Percentiles rank a stretch among this genome's conserved stretches.
phyloP scores from a whole-genome alignment of 805 yeast species.

The Myxozyma geophila region DNA sequence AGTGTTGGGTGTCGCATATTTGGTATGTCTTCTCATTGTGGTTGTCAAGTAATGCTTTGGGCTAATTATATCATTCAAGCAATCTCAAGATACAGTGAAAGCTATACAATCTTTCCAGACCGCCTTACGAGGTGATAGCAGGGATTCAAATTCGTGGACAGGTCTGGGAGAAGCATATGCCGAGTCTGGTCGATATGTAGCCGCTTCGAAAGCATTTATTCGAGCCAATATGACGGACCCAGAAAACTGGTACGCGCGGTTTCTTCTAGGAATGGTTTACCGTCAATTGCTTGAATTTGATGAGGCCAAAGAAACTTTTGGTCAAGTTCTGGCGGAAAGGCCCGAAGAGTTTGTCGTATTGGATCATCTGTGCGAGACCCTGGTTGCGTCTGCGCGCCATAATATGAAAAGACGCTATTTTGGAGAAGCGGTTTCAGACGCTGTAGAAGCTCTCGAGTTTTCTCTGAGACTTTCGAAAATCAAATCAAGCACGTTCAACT shows the following conservation, averaged over 20 bases:
- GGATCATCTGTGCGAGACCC: constrained; percentile 60
- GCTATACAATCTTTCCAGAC: constrained; percentile 91
- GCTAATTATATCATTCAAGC: not conserved
- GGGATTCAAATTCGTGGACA: constrained; percentile 82
- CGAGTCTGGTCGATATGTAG: constrained; percentile 82
- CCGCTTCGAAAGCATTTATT: constrained; percentile 80
- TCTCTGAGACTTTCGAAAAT: constrained; percentile 47
- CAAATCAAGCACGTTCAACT: constrained; percentile 9
- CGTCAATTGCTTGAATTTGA: constrained; percentile 69
- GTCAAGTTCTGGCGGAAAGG: constrained; percentile 48
- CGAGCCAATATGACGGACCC: constrained; percentile 63
- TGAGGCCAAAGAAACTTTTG: constrained; percentile 58
- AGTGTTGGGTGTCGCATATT: constrained; percentile 75
- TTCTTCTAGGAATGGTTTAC: constrained; percentile 68
- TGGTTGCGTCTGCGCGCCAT: constrained; percentile 58
- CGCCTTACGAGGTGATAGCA: constrained; percentile 69
- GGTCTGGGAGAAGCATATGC: constrained; percentile 97
- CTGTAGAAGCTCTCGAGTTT: constrained; percentile 53
- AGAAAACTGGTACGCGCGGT: constrained; percentile 63
- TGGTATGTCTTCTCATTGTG: constrained; percentile 54
- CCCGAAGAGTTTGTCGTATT: constrained; percentile 59
- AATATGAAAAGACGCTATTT: constrained; percentile 64
- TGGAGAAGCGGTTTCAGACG: constrained; percentile 63
- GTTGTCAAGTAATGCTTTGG: constrained; percentile 54
- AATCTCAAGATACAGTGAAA: constrained; percentile 43